Evolutionary conservation across 2,329 filamentous ascomycete genomes (phyloP).

Genomic region (Ciborinia camelliae): DNA sequence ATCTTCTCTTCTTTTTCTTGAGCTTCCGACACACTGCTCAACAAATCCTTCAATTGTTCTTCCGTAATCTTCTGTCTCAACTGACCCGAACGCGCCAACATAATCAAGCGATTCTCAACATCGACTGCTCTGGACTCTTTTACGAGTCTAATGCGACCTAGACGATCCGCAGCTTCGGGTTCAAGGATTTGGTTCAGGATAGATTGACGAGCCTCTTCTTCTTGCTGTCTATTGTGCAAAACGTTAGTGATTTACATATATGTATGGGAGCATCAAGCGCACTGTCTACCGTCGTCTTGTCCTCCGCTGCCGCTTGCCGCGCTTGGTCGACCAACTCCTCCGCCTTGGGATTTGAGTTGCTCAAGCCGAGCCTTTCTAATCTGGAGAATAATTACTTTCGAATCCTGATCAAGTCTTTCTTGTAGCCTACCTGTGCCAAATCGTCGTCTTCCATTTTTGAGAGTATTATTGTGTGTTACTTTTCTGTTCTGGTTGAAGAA

Average conservation of each 20-base stretch:
- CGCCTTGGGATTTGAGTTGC: slow-evolving; percentile 77
- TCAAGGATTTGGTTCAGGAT: slow-evolving; percentile 92
- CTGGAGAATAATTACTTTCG: slow-evolving; percentile 43
- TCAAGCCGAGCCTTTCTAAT: slow-evolving; percentile 90
- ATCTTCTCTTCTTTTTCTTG: slow-evolving; percentile 79
- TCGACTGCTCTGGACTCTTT: slow-evolving; percentile 88
- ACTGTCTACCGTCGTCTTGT: slow-evolving; percentile 65
- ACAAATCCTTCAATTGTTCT: slow-evolving; percentile 85
- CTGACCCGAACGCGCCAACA: slow-evolving; percentile 84
- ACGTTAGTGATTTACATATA: slow-evolving; percentile 23
- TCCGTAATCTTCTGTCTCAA: slow-evolving; percentile 85
- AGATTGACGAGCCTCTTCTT: slow-evolving; percentile 67
- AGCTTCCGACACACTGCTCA: slow-evolving; percentile 79
- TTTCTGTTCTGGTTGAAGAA: not conserved
- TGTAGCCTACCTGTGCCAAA: slow-evolving; percentile 34
- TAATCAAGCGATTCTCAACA: slow-evolving; percentile 89
- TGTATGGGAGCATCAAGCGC: slow-evolving; percentile 33
- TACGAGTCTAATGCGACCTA: slow-evolving; percentile 91
- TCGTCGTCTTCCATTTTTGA: slow-evolving; percentile 38
- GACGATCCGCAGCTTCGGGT: slow-evolving; percentile 86
- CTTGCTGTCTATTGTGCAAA: slow-evolving; percentile 42
- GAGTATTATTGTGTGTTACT: not conserved
- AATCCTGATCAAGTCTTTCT: not conserved
- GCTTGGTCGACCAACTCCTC: slow-evolving; percentile 47
- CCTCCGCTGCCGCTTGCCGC: slow-evolving; percentile 45